These are phyloP conservation scores for Pogostemon cablin DNA, from an alignment of 257 asterid genomes.

Conservation along the genomic window DNA sequence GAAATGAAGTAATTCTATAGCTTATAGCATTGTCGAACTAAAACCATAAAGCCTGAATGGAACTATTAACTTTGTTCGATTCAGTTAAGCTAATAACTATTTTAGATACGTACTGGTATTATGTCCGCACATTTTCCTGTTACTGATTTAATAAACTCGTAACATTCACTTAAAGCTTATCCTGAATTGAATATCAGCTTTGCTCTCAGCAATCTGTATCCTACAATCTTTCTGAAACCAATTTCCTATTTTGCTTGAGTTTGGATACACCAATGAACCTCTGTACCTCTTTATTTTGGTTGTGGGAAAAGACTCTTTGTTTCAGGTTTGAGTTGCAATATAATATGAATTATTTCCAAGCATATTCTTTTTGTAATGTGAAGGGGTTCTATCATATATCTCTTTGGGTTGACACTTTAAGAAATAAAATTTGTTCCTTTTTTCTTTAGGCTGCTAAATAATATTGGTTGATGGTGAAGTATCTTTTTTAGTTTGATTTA, in stretches of 20 bases:
- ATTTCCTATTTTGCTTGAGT: background rate
- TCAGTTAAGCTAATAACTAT: background rate
- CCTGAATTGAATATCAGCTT: background rate
- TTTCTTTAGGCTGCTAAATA: slow-evolving; percentile 13
- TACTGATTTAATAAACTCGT: background rate
- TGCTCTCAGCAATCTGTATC: background rate
- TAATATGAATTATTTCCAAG: too few relatives aligned
- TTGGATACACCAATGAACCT: background rate
- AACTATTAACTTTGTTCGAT: background rate
- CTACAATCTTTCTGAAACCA: background rate
- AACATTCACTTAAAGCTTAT: background rate
- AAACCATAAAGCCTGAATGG: background rate
- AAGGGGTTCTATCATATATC: background rate
- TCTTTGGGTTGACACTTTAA: background rate
- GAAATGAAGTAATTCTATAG: background rate
- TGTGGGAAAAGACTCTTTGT: too few relatives aligned
- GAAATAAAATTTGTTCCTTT: background rate
- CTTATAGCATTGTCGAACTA: background rate
- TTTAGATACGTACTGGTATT: background rate
- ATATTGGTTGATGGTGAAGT: slow-evolving; percentile 8
- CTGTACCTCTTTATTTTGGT: background rate
- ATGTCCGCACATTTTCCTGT: background rate
- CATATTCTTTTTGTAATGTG: background rate
- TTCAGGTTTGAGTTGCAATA: too few relatives aligned
- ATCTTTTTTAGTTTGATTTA: background rate